These are phyloP conservation scores for Andrographis paniculata DNA, from an alignment of 305 asterid species.

Conservation along the genomic window DNA sequence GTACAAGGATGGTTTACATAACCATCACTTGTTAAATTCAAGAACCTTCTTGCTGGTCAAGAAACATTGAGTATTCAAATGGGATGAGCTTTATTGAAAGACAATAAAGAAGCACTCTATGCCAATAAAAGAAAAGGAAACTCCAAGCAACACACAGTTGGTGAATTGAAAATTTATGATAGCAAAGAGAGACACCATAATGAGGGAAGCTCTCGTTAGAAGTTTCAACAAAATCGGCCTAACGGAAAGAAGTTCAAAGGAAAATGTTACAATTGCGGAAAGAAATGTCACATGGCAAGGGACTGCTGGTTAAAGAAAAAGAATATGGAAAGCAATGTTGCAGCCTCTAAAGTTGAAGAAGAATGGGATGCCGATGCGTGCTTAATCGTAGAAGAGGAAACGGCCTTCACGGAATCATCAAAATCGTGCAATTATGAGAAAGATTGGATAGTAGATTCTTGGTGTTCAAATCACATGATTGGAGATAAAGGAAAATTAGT, in stretches of 20 bases:
- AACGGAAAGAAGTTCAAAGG: not conserved
- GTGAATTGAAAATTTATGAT: not conserved
- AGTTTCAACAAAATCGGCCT: slow-evolving; percentile 6
- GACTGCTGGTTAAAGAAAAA: not conserved
- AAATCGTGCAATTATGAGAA: not conserved
- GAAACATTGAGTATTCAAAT: not conserved
- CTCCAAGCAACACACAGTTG: not conserved
- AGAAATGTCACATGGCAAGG: slow-evolving; percentile 15
- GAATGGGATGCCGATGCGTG: slow-evolving; percentile 1
- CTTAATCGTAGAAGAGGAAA: not conserved
- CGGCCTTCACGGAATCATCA: not conserved
- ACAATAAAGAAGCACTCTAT: not conserved
- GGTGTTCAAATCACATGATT: not conserved
- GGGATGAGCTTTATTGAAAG: not conserved
- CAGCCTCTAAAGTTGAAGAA: not conserved
- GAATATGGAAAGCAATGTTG: not conserved
- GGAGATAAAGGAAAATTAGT: not conserved
- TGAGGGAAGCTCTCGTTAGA: too few species aligned
- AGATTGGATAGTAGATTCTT: not conserved
- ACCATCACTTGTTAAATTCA: not conserved
- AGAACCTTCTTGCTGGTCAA: slow-evolving; percentile 3
- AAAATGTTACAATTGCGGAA: not conserved
- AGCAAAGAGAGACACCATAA: too few species aligned
- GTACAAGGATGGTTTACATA: slow-evolving; percentile 1
- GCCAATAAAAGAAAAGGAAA: not conserved